Conservation (phyloP, 2,329 filamentous ascomycete species). For the Cercospora zeina region DNA sequence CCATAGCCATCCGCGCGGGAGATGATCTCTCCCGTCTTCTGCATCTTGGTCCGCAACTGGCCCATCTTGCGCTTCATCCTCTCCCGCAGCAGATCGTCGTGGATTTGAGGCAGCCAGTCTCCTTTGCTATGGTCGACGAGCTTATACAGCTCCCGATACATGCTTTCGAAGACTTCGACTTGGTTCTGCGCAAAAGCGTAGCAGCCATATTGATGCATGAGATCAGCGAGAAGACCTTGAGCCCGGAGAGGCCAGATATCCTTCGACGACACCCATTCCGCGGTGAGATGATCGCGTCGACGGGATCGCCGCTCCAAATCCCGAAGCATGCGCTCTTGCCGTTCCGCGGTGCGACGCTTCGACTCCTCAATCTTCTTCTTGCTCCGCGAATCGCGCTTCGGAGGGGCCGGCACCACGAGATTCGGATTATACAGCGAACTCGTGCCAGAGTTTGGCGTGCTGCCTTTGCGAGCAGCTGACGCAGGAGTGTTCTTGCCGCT, state of each 20-base stretch:
- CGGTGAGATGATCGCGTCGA: slow-evolving; percentile 41
- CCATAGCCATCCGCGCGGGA: slow-evolving; percentile 37
- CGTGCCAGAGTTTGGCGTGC: slow-evolving; percentile 25
- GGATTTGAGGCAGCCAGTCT: slow-evolving; percentile 40
- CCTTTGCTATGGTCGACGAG: slow-evolving; percentile 41
- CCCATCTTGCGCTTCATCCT: slow-evolving; percentile 44
- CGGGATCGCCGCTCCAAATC: slow-evolving; percentile 42
- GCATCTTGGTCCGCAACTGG: slow-evolving; percentile 43
- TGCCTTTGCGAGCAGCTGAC: slow-evolving; percentile 21
- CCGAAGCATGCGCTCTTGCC: slow-evolving; percentile 42
- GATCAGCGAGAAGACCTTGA: slow-evolving; percentile 39
- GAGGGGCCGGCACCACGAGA: slow-evolving; percentile 30
- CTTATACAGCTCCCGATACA: slow-evolving; percentile 41
- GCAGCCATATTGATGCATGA: slow-evolving; percentile 42
- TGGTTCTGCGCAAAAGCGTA: slow-evolving; percentile 40
- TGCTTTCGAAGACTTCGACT: slow-evolving; percentile 39
- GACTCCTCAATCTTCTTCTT: slow-evolving; percentile 45
- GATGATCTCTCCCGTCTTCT: slow-evolving; percentile 43
- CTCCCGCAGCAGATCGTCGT: slow-evolving; percentile 42
- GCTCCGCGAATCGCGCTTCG: slow-evolving; percentile 41
- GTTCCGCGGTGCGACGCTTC: slow-evolving; percentile 40
- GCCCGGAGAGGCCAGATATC: slow-evolving; percentile 43
- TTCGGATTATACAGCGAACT: slow-evolving; percentile 33
- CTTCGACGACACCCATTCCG: slow-evolving; percentile 43
- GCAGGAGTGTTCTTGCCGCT: slow-evolving; percentile 34